Percentiles rank a stretch among this genome's conserved stretches.
Evolutionary conservation across 495 filamentous ascomycete species (phyloP).

Genomic region (Neurospora tetrasperma): DNA sequence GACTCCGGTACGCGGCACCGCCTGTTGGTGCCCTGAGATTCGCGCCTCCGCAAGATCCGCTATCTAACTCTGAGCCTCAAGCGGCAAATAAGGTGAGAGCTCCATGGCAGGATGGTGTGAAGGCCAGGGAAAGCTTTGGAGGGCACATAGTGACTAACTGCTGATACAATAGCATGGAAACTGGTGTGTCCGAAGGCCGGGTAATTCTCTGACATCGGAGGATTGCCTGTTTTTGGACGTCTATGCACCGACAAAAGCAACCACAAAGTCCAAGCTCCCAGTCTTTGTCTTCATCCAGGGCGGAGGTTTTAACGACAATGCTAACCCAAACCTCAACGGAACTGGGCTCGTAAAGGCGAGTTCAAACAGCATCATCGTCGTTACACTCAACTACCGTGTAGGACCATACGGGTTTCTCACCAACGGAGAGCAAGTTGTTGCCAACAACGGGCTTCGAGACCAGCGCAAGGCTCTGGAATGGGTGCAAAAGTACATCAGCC

Average conservation of each 20-base stretch:
- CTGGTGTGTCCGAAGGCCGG: constrained; percentile 39
- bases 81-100: constrained; percentile 19
- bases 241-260: constrained; percentile 50
- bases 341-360: constrained; percentile 47
- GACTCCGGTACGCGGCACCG: constrained; percentile 34
- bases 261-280: constrained; percentile 38
- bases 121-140: background rate
- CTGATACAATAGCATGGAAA: constrained; percentile 28
- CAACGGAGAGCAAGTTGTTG: constrained; percentile 40
- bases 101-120: background rate
- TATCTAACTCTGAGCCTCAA: constrained; percentile 12
- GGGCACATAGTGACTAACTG: constrained; percentile 13
- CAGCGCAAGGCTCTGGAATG: constrained; percentile 56
- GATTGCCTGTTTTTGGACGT: constrained; percentile 67
- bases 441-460: constrained; percentile 61
- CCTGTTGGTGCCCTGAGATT: constrained; percentile 29
- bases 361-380: constrained; percentile 48
- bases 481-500: constrained; percentile 51
- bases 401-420: constrained; percentile 63
- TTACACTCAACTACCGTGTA: constrained; percentile 64
- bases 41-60: constrained; percentile 25
- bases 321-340: constrained; percentile 55
- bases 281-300: constrained; percentile 67
- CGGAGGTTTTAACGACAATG: constrained; percentile 50
- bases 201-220: constrained; percentile 34